Base-by-base conservation (phyloP, 306 rosid genomes). In the Vicia sativa region DNA sequence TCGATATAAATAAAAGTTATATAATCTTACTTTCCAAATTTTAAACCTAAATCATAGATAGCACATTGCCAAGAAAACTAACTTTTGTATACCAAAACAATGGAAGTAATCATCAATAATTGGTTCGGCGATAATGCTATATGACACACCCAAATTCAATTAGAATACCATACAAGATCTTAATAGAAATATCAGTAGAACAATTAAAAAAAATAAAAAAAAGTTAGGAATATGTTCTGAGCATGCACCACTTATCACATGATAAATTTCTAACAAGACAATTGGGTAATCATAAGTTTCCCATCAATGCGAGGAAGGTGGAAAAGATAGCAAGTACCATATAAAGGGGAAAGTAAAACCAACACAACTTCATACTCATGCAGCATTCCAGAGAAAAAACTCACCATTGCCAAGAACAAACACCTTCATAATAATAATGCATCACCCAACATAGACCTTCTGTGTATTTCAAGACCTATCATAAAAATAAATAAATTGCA, bases 401-500 rank as follows among this genome's bases (percentile, higher is more conserved):
- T 77, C 68, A 95, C 99, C 99, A 95, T 62, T 88, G 85, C 99
- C 99, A 95, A 48, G 99, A 90, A 80, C 97, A 88, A 76, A 95
- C 99, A 25, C 99, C 99, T 87, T 90, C 99, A 19, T 91, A 91
- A 74, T 95, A 95, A 78, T 95, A 95, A 78, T 81, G 96, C 99
- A 95, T 90, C 59, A 95, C 95, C 97, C 99, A 95, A 60, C 96
- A 87, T 9, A 95, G 85, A 45, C 99, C 99, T 82, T 95, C 99
- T 7, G 95, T 87, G 84, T 95, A 95, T 65, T 78, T 86, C 95
- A 87, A 73, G 71, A 95, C 99, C 99, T 95, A 75, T n/a, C n/a
- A n/a, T n/a, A 16, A 76, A 46, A 78, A 63, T 14, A 57, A 81
- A 63, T 14, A 57, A 21, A 65, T 8, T 16, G 69, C 54, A 68